phyloP scores from a whole-genome alignment of 2,329 filamentous ascomycete genomes.

The Tolypocladium ovalisporum region DNA sequence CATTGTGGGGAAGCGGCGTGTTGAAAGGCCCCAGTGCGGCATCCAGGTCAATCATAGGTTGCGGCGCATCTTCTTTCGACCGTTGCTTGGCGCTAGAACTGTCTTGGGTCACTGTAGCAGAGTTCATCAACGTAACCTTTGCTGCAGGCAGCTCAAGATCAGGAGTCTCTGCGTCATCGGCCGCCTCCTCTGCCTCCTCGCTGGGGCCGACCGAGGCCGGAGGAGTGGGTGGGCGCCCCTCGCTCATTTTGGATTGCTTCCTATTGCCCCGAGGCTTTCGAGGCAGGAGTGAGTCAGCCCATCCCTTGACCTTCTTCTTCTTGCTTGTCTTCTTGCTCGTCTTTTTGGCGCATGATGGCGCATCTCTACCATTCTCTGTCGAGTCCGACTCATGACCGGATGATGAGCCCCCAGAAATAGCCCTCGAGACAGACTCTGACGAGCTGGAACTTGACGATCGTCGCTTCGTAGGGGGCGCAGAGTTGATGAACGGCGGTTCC shows the following conservation, averaged over 20 bases:
- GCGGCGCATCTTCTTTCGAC: conserved; percentile 52
- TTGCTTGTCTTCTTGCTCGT: conserved; percentile 23
- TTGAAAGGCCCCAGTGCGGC: conserved; percentile 89
- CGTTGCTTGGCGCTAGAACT: conserved; percentile 19
- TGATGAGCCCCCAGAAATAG: conserved; percentile 17
- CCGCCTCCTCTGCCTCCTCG: conserved; percentile 17
- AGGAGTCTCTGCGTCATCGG: conserved; percentile 11
- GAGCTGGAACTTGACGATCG: conserved; percentile 37
- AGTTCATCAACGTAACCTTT: conserved; percentile 30
- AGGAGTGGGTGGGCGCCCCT: conserved; percentile 34
- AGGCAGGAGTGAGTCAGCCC: conserved; percentile 57
- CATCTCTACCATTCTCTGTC: conserved; percentile 10
- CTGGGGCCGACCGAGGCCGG: conserved; percentile 21
- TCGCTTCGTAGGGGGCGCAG: conserved; percentile 34
- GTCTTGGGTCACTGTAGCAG: conserved; percentile 16
- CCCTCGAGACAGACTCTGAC: conserved; percentile 23
- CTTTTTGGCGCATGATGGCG: conserved; percentile 15
- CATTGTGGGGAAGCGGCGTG: conserved; percentile 55
- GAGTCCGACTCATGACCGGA: conserved; percentile 25
- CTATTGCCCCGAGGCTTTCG: conserved; percentile 44
- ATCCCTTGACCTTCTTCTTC: conserved; percentile 64
- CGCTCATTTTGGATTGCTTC: conserved; percentile 28
- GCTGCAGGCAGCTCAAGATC: conserved; percentile 20
- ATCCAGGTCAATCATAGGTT: conserved; percentile 85
- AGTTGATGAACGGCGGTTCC: conserved; percentile 36